A percentile compares a stretch with the other conserved stretches of the same genome.
Evolutionary conservation across 2,329 filamentous ascomycete genomes (phyloP).

Genomic region (Diaporthe vaccinii): DNA sequence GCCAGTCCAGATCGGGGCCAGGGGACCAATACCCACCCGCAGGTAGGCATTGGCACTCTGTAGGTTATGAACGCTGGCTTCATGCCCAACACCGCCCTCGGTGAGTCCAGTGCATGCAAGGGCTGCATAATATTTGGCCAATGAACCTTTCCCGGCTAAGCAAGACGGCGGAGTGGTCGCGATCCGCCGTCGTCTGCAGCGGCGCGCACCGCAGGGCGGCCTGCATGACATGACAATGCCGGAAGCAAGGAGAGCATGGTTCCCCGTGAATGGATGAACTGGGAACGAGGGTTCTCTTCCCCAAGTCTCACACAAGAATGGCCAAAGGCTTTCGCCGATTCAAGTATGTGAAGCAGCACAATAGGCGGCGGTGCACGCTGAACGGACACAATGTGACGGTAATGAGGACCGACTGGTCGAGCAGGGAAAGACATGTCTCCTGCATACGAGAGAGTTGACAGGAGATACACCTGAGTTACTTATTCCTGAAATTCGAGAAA

Average conservation of each 20-base stretch:
- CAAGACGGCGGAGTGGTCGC: conserved; percentile 1
- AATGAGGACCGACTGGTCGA: conserved; percentile 5
- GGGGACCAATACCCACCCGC: background rate
- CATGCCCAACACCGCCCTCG: conserved; percentile 7
- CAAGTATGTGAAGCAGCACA: background rate
- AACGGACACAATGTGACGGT: conserved; percentile 27
- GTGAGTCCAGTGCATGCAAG: background rate
- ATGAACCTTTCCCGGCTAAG: conserved; percentile 11
- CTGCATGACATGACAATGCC: conserved; percentile 19
- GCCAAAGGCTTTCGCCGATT: background rate
- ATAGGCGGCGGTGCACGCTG: conserved; percentile 4
- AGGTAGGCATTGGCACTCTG: background rate
- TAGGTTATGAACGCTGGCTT: background rate
- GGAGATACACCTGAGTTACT: background rate
- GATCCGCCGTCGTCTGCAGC: conserved; percentile 3
- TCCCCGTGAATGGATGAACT: background rate
- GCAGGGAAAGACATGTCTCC: conserved; percentile 16
- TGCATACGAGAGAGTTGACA: background rate
- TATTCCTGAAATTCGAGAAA: background rate
- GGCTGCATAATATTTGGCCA: background rate
- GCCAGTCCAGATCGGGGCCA: background rate
- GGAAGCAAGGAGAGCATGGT: background rate
- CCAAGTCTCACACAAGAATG: background rate
- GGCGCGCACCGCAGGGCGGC: conserved; percentile 24
- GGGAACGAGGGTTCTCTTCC: background rate